Evolutionary conservation across 352 stramenopile species (phyloP).

Genomic region (Phytophthora colocasiae): DNA sequence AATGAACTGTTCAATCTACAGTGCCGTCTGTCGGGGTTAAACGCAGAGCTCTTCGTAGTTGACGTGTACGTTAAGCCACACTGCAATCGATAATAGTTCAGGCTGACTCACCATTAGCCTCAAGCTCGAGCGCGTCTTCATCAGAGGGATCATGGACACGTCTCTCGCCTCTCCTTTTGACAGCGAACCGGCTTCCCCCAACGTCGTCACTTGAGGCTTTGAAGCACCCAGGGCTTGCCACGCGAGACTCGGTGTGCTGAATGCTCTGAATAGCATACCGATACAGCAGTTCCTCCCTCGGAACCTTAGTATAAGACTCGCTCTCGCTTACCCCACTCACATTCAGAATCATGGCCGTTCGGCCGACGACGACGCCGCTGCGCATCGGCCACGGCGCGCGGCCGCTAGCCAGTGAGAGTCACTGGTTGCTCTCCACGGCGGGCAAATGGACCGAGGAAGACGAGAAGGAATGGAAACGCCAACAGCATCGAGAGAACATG

Average conservation of each 20-base stretch:
- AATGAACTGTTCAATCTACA: constrained; percentile 14
- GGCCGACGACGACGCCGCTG: constrained; percentile 22
- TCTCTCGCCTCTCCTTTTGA: constrained; percentile 6
- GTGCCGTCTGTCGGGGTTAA: not conserved
- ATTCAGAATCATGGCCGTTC: constrained; percentile 13
- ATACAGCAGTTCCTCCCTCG: constrained; percentile 5
- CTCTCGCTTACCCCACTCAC: not conserved
- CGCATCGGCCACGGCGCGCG: constrained; percentile 32
- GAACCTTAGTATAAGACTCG: constrained; percentile 4
- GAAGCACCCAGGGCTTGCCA: not conserved
- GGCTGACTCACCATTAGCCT: constrained; percentile 3
- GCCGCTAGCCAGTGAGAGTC: constrained; percentile 42
- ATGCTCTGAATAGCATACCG: constrained; percentile 29
- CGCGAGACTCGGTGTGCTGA: constrained; percentile 4
- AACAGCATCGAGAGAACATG: constrained; percentile 62
- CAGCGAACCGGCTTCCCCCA: constrained; percentile 7
- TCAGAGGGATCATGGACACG: not conserved
- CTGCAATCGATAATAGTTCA: no score
- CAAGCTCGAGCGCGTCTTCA: constrained; percentile 5
- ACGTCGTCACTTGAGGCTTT: constrained; percentile 14
- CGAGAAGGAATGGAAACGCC: constrained; percentile 58
- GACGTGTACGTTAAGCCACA: no score
- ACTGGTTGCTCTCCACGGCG: constrained; percentile 52
- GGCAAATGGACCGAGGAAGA: constrained; percentile 57
- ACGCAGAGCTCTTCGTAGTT: no score